These are phyloP conservation scores for Chlorella variabilis DNA, from an alignment of 163 green algal genomes.

Conservation along the genomic window DNA sequence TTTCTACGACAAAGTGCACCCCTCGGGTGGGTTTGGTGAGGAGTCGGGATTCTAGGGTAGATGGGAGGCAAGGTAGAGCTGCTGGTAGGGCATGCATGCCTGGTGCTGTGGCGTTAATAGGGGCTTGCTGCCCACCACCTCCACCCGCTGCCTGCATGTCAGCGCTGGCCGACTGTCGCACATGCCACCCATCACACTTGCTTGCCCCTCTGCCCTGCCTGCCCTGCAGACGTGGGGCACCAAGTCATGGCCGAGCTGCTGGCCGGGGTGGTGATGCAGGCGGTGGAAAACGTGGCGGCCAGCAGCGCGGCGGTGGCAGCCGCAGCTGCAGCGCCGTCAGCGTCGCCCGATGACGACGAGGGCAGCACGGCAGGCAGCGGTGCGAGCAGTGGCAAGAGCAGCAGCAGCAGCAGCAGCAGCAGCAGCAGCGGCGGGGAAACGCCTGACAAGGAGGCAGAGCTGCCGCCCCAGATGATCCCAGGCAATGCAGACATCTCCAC, in stretches of 20 bases:
- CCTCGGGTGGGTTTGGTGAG: neutral
- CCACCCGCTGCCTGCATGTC: no score
- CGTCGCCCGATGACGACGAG: neutral
- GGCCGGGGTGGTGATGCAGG: slow-evolving; percentile 2
- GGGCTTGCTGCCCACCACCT: no score
- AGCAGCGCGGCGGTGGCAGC: neutral
- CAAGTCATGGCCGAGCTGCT: slow-evolving; percentile 27
- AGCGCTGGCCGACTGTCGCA: no score
- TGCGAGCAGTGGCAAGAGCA: neutral
- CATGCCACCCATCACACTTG: no score
- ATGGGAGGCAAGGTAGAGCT: no score
- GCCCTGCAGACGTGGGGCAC: slow-evolving; percentile 4
- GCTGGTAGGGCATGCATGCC: no score
- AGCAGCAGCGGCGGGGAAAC: neutral
- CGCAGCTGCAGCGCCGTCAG: neutral
- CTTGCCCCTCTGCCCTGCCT: neutral
- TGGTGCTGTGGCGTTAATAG: no score
- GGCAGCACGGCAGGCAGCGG: neutral
- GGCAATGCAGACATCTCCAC: slow-evolving; percentile 15
- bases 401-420: neutral
- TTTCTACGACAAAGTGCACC: slow-evolving; percentile 2
- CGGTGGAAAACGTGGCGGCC: neutral
- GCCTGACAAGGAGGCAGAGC: neutral
- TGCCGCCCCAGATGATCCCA: slow-evolving; percentile 19
- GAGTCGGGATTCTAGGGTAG: neutral